Base-by-base conservation (phyloP, 345 rosid genomes). In the Syzygium oleosum region DNA sequence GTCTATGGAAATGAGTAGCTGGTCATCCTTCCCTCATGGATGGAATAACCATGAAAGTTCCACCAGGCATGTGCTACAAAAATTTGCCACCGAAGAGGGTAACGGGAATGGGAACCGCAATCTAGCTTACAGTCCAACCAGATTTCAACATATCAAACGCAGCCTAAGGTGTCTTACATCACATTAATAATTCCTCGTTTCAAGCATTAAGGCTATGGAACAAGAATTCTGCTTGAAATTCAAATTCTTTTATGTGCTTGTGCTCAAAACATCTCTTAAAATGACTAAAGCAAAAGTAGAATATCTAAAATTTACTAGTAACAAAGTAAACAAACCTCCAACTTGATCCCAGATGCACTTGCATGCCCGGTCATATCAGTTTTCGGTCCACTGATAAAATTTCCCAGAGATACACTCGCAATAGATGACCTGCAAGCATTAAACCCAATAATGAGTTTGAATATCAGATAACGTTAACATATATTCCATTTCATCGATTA, bases 261-360 rank as follows among this genome's bases (percentile, higher is more conserved):
- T 73, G 41, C 80, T 34, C 80, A 73, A 38, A 73, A 34, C 46
- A 38, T 73, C 80, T 73, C 1, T 38, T 73, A 38, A 73, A 73
- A 73, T 73, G 27, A 73, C 9, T 19, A 73, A 21, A 73, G 46
- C 8, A 73, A 38, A 73, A 3, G 8, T 73, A 73, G 4, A 73
- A 73, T 38, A 73, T 73, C 49, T 73, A 73, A 34, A 73, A 13
- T 73, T 10, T 68, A 68, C 25, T 56, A 58, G 54, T 31, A 61
- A n/a, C 25, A 34, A 29, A 38, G 51, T 14, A 25, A 11, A 84
- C 88, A 51, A 54, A 91, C 93, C 93, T 90, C 89, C 68, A 52
- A 43, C 89, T 88, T 88, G 80, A 90, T 85, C 53, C 90, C 87
- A 86, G 56, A 88, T 87, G 86, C 92, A 90, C 92, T 89, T 61